A percentile compares a stretch with the other conserved stretches of the same genome.
phyloP scores from a whole-genome alignment of 2,329 filamentous ascomycete species.

The Beauveria pseudobassiana region DNA sequence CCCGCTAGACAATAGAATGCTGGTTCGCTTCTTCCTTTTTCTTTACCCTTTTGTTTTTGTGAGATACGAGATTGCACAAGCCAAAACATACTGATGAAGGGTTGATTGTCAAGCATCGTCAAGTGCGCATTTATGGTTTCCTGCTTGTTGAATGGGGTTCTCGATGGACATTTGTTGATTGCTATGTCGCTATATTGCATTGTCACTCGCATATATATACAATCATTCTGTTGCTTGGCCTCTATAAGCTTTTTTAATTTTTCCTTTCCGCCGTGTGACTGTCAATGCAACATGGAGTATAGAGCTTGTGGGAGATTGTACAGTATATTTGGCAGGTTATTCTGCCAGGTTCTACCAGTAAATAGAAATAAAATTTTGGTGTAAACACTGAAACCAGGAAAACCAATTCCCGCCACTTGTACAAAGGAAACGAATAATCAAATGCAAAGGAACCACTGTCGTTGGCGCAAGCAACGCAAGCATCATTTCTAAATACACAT shows the following conservation, averaged over 20 bases:
- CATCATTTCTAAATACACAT: conserved; percentile 3
- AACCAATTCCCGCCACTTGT: conserved; percentile 1
- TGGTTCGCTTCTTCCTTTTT: neutral
- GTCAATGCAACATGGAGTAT: too few species aligned
- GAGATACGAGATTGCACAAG: neutral
- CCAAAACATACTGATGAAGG: neutral
- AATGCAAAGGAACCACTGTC: neutral
- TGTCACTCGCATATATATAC: neutral
- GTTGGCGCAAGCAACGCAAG: neutral
- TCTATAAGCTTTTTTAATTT: neutral
- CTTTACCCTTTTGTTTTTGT: neutral
- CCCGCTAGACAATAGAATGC: conserved; percentile 6
- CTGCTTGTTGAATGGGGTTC: neutral
- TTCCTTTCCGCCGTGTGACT: neutral
- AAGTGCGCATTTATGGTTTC: neutral
- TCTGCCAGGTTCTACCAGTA: neutral
- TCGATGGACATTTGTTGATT: too few species aligned
- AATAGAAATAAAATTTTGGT: neutral
- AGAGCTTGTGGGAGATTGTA: neutral
- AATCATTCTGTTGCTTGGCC: neutral
- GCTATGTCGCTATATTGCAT: neutral
- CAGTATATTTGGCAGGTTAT: neutral
- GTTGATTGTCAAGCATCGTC: neutral
- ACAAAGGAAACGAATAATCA: neutral
- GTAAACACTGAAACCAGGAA: neutral